Evolutionary conservation across 2,329 filamentous ascomycete genomes (phyloP).

Genomic region (Trichocomaceae sp.): DNA sequence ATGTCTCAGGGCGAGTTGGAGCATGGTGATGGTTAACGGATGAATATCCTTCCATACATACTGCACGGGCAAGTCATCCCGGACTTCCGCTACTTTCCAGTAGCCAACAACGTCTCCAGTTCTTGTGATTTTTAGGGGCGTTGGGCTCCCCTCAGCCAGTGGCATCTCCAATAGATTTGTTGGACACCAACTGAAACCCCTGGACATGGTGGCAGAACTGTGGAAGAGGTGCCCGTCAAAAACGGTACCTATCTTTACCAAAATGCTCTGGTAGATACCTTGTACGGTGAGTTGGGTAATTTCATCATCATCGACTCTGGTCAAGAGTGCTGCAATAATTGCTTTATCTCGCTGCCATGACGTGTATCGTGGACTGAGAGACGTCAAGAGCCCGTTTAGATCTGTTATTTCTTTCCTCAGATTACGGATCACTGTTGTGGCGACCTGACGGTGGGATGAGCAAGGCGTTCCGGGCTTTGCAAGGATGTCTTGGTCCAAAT

Average conservation of each 20-base stretch:
- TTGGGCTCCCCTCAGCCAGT: too few relatives aligned
- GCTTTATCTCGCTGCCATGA: conserved; percentile 21
- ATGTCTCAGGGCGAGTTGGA: too few relatives aligned
- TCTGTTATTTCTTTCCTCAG: conserved; percentile 15
- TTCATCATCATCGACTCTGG: conserved; percentile 12
- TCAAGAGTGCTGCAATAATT: conserved; percentile 19
- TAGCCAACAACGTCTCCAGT: too few relatives aligned
- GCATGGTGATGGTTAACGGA: too few relatives aligned
- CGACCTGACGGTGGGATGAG: not conserved
- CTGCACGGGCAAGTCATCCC: too few relatives aligned
- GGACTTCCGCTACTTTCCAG: too few relatives aligned
- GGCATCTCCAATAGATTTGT: conserved; percentile 8
- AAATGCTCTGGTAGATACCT: not conserved
- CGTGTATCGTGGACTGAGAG: conserved; percentile 19
- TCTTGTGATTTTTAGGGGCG: too few relatives aligned
- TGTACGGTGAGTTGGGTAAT: not conserved
- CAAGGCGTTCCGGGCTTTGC: not conserved
- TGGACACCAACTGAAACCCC: conserved; percentile 11
- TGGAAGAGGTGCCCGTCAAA: conserved; percentile 13
- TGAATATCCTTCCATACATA: too few relatives aligned
- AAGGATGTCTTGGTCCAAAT: conserved; percentile 21
- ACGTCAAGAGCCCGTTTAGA: conserved; percentile 13
- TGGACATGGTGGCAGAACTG: not conserved
- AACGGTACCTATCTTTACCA: not conserved
- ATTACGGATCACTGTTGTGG: not conserved